phyloP scores from a whole-genome alignment of 2,329 filamentous ascomycete species.

The Aspergillus fischeri region DNA sequence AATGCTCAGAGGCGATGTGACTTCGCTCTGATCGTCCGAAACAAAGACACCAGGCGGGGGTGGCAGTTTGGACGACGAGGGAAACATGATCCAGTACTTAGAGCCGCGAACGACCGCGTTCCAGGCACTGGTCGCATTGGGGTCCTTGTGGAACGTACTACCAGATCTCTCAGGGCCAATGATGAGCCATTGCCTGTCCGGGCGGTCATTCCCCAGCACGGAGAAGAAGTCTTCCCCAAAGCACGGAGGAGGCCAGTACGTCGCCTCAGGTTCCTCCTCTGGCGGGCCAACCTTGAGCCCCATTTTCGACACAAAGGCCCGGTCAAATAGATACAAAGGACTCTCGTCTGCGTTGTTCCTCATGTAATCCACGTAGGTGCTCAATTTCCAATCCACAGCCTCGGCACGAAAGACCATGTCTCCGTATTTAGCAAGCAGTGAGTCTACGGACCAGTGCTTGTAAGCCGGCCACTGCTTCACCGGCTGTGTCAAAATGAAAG shows the following conservation, averaged over 20 bases:
- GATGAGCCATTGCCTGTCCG: slow-evolving; percentile 89
- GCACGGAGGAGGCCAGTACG: slow-evolving; percentile 76
- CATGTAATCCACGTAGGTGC: slow-evolving; percentile 82
- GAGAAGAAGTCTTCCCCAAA: slow-evolving; percentile 86
- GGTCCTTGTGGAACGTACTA: slow-evolving; percentile 89
- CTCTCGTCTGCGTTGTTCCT: slow-evolving; percentile 74
- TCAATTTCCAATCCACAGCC: slow-evolving; percentile 85
- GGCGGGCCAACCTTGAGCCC: slow-evolving; percentile 54
- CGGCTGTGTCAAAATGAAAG: slow-evolving; percentile 80
- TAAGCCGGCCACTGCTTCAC: slow-evolving; percentile 79
- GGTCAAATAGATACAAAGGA: slow-evolving; percentile 88
- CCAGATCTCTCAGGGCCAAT: slow-evolving; percentile 82
- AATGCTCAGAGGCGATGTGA: slow-evolving; percentile 89
- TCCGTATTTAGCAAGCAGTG: slow-evolving; percentile 60
- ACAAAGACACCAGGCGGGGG: slow-evolving; percentile 86
- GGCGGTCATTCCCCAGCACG: slow-evolving; percentile 70
- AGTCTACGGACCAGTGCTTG: slow-evolving; percentile 67
- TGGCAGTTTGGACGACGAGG: slow-evolving; percentile 58
- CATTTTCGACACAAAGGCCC: slow-evolving; percentile 84
- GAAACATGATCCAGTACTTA: slow-evolving; percentile 99
- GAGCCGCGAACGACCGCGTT: slow-evolving; percentile 85
- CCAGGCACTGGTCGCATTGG: slow-evolving; percentile 73
- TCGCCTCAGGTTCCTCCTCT: slow-evolving; percentile 43
- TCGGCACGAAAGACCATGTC: slow-evolving; percentile 77
- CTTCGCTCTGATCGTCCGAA: slow-evolving; percentile 83